These are phyloP conservation scores for Irineochytrium annulatum DNA, from an alignment of 192 early-diverging fungal species.

Conservation along the genomic window DNA sequence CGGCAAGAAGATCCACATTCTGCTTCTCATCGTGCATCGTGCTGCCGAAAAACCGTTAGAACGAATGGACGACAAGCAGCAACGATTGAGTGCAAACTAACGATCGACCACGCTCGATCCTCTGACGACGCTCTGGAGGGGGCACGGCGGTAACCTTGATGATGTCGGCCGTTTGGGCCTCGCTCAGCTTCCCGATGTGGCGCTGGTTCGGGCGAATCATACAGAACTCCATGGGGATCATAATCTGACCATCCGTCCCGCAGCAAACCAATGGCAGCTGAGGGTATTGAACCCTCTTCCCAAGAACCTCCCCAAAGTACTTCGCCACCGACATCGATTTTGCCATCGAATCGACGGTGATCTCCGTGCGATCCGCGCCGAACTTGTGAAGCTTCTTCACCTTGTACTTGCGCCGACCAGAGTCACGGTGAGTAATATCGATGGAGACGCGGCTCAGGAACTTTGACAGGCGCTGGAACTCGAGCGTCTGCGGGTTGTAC, in stretches of 20 bases:
- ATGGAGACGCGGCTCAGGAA: conserved; percentile 1
- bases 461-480: conserved; percentile 8
- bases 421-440: conserved; percentile 7
- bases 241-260: conserved; percentile 11
- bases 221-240: conserved; percentile 24
- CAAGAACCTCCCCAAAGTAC: conserved; percentile 54
- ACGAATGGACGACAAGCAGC: neutral
- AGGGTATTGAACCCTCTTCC: conserved; percentile 55
- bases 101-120: neutral
- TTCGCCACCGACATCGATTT: conserved; percentile 4
- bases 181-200: conserved; percentile 22
- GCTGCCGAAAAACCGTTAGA: neutral
- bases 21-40: neutral
- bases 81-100: neutral
- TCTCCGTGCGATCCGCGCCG: neutral
- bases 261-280: conserved; percentile 59
- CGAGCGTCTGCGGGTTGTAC: neutral
- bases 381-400: conserved; percentile 1
- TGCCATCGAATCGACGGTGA: neutral
- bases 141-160: conserved; percentile 27
- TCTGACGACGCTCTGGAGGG: conserved; percentile 11
- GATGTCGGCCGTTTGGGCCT: conserved; percentile 25
- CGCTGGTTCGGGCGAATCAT: conserved; percentile 17
- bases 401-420: neutral
- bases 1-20: conserved; percentile 6